Conservation (phyloP, 805 yeast genomes). For the Kluyveromyces lactis region DNA sequence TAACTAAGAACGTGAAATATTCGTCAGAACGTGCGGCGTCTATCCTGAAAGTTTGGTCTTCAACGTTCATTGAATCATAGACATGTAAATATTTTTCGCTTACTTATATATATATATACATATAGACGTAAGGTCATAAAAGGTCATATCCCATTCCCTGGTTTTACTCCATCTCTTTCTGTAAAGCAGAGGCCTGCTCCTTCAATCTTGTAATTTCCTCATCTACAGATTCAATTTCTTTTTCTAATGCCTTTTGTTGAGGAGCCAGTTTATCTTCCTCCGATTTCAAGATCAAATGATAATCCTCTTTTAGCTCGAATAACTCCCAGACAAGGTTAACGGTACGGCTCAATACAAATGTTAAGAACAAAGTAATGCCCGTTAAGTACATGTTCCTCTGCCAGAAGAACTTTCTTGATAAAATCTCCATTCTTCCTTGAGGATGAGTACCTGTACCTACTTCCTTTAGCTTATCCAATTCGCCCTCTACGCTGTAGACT, state of each 20-base stretch:
- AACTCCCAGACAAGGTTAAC: constrained; percentile 72
- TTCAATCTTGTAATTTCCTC: constrained; percentile 58
- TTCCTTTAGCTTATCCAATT: constrained; percentile 32
- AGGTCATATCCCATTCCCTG: background rate
- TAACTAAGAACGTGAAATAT: background rate
- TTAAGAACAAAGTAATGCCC: constrained; percentile 88
- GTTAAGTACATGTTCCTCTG: constrained; percentile 95
- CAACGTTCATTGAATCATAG: too few species aligned
- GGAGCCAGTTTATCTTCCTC: constrained; percentile 7
- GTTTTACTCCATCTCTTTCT: constrained; percentile 40
- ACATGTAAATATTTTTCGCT: too few species aligned
- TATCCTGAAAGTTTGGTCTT: too few species aligned
- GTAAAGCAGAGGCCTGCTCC: constrained; percentile 61
- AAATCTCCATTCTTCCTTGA: constrained; percentile 69
- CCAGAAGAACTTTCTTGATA: constrained; percentile 87
- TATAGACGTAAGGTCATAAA: background rate
- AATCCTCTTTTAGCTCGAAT: constrained; percentile 52
- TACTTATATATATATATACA: background rate
- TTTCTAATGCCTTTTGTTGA: constrained; percentile 37
- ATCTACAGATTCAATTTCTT: constrained; percentile 49
- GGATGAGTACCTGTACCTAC: constrained; percentile 20
- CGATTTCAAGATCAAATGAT: constrained; percentile 14
- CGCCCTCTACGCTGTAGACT: constrained; percentile 60
- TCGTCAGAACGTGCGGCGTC: too few species aligned
- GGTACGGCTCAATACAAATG: constrained; percentile 78